Conservation (phyloP, 2,329 filamentous ascomycete species). For the Sclerotinia minor region DNA sequence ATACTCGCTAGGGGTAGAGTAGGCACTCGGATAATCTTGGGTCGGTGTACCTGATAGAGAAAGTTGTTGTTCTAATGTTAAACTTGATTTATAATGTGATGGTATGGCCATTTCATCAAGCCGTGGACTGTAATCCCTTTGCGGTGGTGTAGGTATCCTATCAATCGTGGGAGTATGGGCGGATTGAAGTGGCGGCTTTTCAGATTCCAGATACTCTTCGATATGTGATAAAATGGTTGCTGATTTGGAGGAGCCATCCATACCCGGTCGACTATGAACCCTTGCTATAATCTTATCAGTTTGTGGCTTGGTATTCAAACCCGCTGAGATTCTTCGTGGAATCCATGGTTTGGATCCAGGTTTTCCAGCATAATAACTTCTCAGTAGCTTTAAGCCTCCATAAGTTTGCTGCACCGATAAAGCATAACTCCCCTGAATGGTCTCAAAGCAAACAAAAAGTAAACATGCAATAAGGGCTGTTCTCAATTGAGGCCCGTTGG, state of each 20-base stretch:
- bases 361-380: slow-evolving; percentile 43
- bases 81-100: slow-evolving; percentile 24
- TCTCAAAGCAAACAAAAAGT: slow-evolving; percentile 40
- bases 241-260: slow-evolving; percentile 30
- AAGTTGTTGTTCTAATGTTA: slow-evolving; percentile 26
- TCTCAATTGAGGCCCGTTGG: slow-evolving; percentile 47
- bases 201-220: slow-evolving; percentile 34
- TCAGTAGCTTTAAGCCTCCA: slow-evolving; percentile 55
- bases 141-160: slow-evolving; percentile 12
- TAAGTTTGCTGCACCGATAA: slow-evolving; percentile 63
- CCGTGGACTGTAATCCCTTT: slow-evolving; percentile 15
- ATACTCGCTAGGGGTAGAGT: slow-evolving; percentile 18
- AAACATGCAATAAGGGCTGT: slow-evolving; percentile 40
- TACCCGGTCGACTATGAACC: slow-evolving; percentile 31
- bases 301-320: slow-evolving; percentile 12
- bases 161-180: neutral
- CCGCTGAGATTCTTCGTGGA: slow-evolving; percentile 24
- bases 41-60: slow-evolving; percentile 15
- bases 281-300: slow-evolving; percentile 24
- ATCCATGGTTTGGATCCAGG: slow-evolving; percentile 32
- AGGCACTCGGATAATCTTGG: slow-evolving; percentile 9
- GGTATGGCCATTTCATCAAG: slow-evolving; percentile 15
- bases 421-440: slow-evolving; percentile 50
- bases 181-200: slow-evolving; percentile 20
- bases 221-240: slow-evolving; percentile 31